Evolutionary conservation across 768 basidiomycete genomes (phyloP).

Genomic region (Lyophyllum shimeji): DNA sequence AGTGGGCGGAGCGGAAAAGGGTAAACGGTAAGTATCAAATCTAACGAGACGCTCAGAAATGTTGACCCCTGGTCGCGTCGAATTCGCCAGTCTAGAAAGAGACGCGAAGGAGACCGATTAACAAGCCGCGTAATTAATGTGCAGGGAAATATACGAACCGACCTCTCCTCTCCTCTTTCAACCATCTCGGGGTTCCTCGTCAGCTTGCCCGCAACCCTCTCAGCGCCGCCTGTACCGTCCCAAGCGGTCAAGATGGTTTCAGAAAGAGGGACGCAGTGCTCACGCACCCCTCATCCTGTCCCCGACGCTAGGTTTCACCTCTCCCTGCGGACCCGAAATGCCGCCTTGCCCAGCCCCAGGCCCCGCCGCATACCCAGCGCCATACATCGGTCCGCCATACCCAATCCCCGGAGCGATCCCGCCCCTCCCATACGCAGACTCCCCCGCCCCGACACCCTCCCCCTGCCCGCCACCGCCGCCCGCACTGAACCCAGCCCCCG

Average conservation of each 20-base stretch:
- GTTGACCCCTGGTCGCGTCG: too few relatives aligned
- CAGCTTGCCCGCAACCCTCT: conserved; percentile 23
- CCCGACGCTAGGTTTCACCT: conserved; percentile 14
- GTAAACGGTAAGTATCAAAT: too few relatives aligned
- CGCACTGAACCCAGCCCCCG: background rate
- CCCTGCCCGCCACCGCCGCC: background rate
- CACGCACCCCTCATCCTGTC: conserved; percentile 24
- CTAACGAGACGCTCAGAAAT: too few relatives aligned
- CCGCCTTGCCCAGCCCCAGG: background rate
- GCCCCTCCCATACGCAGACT: too few relatives aligned
- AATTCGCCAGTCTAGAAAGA: too few relatives aligned
- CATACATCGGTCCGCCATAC: background rate
- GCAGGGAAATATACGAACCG: background rate
- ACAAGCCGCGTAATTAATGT: too few relatives aligned
- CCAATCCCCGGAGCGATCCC: background rate
- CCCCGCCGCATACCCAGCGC: background rate
- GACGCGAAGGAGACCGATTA: background rate
- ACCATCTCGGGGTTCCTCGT: conserved; percentile 19
- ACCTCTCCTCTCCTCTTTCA: conserved; percentile 22
- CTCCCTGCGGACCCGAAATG: background rate
- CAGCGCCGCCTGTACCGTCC: conserved; percentile 18
- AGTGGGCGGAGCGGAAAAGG: too few relatives aligned
- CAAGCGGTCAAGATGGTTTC: background rate
- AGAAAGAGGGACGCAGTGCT: too few relatives aligned
- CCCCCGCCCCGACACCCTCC: too few relatives aligned